Conservation (phyloP, 2,329 filamentous ascomycete species). For the Trichoderma sp. region DNA sequence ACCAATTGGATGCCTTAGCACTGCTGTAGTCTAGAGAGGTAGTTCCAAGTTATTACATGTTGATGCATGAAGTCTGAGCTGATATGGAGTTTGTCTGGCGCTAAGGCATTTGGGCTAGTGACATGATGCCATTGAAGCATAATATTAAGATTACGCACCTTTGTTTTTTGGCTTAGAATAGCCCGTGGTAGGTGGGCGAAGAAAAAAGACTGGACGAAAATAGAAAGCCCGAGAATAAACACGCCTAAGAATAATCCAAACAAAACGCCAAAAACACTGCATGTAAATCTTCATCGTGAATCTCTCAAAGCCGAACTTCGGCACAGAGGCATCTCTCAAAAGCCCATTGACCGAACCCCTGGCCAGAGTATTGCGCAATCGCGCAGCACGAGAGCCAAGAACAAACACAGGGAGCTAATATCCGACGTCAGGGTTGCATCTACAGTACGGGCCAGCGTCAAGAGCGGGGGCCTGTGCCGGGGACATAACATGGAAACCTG, state of each 20-base stretch:
- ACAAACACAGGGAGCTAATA: not conserved
- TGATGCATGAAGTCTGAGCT: not conserved
- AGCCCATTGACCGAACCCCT: not conserved
- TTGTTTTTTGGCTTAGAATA: not conserved
- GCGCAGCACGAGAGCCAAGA: not conserved
- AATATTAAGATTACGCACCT: conserved; percentile 14
- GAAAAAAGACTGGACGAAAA: not conserved
- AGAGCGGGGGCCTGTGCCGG: not conserved
- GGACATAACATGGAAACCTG: not conserved
- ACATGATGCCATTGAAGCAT: conserved; percentile 9
- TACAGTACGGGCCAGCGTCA: not conserved
- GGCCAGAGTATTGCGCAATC: conserved; percentile 3
- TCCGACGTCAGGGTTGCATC: conserved; percentile 5
- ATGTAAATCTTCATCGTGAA: not conserved
- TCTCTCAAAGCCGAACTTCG: not conserved
- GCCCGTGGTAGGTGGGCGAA: not conserved
- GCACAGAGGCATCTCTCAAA: not conserved
- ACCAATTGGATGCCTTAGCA: not conserved
- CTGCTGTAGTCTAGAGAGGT: not conserved
- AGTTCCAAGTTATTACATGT: not conserved
- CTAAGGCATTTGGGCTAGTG: not conserved
- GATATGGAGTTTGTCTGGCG: not conserved
- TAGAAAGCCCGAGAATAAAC: not conserved
- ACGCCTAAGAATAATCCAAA: not conserved
- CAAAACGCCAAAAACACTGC: not conserved